Evolutionary conservation across 1,139 yeast genomes (phyloP), one percentile per base, ranked within the genome.

Genomic region (Kurtzmaniella natalensis): DNA sequence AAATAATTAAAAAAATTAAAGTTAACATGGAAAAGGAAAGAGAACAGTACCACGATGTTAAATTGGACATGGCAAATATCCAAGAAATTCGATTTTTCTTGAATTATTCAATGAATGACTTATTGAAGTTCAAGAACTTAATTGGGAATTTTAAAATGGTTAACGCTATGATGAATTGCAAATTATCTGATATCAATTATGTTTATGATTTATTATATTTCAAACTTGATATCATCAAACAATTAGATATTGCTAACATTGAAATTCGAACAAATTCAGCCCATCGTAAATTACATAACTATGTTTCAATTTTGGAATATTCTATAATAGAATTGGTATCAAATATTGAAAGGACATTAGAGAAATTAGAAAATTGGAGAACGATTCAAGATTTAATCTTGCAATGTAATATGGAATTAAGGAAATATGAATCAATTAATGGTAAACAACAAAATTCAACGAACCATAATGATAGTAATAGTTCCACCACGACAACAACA

Each of bases 41-140:
- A 34, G 35, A 30, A 2, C 40, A 36, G 6, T 26, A 45, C 7
- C 62, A 62, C 1, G 57, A 52, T 4, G 52, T 59, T 2, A 55
- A 48, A 16, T 45, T 63, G 16, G 45, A 59, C 2, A 37, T 39
- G 2, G 36, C 36, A n/a, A 59, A 63, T 30, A 48, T 67, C 3
- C 50, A 63, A 13, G 83, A 78, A 31, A 76, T 79, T 30, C 76
- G 71, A 32, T 64, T 65, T 22, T 83, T 84, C 46, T 48, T 81
- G 18, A 65, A 66, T 28, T 81, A 68, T 44, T 73, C 83, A 1
- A 42, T 60, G 17, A 57, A 60, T 9, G 86, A 81, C 44, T 50
- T 81, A 22, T 51, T 47, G 2, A 49, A 47, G 2, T 64, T 70
- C 36, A 53, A 55, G 11, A 42, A 37, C 1, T 36, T 49, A 1